Base-by-base conservation (phyloP, 225 moss, liverwort and hornwort species). In the Asterella californica region DNA sequence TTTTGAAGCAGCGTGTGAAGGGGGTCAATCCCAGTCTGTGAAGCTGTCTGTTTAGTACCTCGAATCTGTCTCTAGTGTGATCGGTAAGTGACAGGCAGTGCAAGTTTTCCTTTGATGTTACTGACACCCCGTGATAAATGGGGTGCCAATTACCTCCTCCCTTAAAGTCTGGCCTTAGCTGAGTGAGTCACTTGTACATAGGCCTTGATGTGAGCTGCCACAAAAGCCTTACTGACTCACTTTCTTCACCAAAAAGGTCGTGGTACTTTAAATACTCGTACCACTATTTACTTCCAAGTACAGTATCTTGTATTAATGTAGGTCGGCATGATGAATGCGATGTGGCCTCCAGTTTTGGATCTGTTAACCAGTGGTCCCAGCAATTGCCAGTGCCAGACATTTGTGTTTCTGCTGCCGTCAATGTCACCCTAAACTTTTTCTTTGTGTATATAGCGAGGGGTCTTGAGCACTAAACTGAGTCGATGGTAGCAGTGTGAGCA, bases 281-380 rank as follows among this genome's bases (percentile, higher is more conserved):
- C 85, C 81, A 85, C 77, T 76, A 75, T 79, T 82, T 76, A 76
- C 61, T 61, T 61, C 60, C 77, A 73, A 77, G 82, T 82, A 80
- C 85, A 85, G 80, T 82, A 79, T 76, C 79, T 82, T 82, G 79
- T 82, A 82, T 85, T 80, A 82, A 82, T 82, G 82, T 82, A 85
- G 82, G 80, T 80, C 79, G 72, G 79, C 85, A 79, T 76, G 82
- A 85, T 82, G 79, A 80, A 82, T 76, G 72, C 62, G 72, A 82
- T 82, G 72, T 81, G 76, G 70, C 85, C 76, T 85, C 79, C 85
- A 85, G 48, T 78, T 70, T 47, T 25, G 69, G 52, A 73, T 33
- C 19, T 69, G 36, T 55, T 57, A 52, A 33, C 54, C 54, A 34
- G 75, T 76, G 57, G 57, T 24, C 60, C 76, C 76, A 61, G 42